These are phyloP conservation scores for Rhododendron mucronatum DNA, from an alignment of 148 eudicot species.

Conservation along the genomic window DNA sequence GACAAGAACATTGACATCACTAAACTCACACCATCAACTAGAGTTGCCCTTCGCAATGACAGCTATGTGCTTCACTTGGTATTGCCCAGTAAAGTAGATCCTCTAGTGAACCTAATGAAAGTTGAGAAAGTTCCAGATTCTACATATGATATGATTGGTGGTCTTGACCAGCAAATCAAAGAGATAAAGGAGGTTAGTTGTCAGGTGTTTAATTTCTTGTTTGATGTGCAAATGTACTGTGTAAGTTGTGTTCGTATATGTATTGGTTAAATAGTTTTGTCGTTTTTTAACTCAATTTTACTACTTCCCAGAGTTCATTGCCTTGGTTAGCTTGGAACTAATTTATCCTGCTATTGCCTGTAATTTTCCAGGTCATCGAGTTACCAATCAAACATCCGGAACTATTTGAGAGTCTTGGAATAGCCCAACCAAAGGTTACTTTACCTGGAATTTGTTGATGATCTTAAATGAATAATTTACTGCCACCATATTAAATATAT, in stretches of 20 bases:
- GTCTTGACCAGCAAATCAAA: constrained; percentile 74
- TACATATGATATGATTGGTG: constrained; percentile 81
- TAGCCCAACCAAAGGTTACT: constrained; percentile 78
- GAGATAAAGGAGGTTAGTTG: constrained; percentile 72
- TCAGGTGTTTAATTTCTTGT: neutral
- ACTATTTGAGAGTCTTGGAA: constrained; percentile 81
- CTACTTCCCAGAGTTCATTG: neutral
- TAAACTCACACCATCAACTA: constrained; percentile 70
- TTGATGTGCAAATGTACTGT: neutral
- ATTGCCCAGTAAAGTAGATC: constrained; percentile 80
- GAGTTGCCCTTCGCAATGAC: constrained; percentile 76
- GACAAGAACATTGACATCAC: constrained; percentile 72
- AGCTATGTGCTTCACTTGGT: constrained; percentile 74
- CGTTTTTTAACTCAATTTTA: neutral
- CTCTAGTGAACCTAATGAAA: constrained; percentile 78
- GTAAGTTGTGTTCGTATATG: neutral
- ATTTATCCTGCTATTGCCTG: constrained; percentile 4
- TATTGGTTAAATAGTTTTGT: neutral
- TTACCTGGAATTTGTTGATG: neutral
- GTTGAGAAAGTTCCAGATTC: constrained; percentile 86
- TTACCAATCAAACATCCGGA: constrained; percentile 80
- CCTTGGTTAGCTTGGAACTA: neutral
- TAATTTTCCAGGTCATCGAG: constrained; percentile 58
- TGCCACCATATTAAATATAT: neutral
- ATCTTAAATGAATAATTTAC: neutral